These are phyloP conservation scores for Entrophospora sp. DNA, from an alignment of 192 early-diverging fungal genomes.

Conservation along the genomic window DNA sequence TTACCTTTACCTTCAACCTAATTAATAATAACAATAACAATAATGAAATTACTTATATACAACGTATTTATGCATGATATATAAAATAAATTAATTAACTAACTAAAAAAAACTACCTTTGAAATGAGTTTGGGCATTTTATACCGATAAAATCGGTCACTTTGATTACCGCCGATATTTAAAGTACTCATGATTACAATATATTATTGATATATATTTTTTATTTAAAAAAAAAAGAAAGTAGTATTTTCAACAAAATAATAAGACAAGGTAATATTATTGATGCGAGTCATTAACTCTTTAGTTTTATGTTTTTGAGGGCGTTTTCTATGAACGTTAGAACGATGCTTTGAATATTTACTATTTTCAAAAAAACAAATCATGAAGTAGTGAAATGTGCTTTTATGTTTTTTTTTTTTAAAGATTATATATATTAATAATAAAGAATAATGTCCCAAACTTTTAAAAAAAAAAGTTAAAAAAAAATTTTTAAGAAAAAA, in stretches of 20 bases:
- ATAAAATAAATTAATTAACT: background rate
- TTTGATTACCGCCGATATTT: slow-evolving; percentile 85
- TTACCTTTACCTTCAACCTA: slow-evolving; percentile 97
- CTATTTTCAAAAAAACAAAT: slow-evolving; percentile 14
- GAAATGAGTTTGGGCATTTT: slow-evolving; percentile 90
- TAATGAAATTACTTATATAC: no score
- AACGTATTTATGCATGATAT: background rate
- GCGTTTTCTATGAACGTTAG: slow-evolving; percentile 5
- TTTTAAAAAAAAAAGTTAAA: no score
- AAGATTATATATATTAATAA: no score
- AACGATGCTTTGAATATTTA: background rate
- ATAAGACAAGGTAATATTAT: background rate
- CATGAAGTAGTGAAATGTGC: slow-evolving; percentile 19
- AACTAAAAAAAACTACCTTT: slow-evolving; percentile 45
- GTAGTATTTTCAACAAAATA: background rate
- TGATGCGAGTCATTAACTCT: background rate
- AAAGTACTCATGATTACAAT: slow-evolving; percentile 54
- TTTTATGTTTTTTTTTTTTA: no score
- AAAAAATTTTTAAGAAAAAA: no score
- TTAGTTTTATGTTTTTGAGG: slow-evolving; percentile 12
- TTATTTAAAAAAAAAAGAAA: background rate
- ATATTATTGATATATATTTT: background rate
- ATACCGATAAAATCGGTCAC: slow-evolving; percentile 97
- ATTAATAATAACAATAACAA: no score
- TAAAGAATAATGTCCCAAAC: no score